Evolutionary conservation across 495 filamentous ascomycete species (phyloP), one percentile per base, ranked within the genome.

Genomic region (Aspergillus heteromorphus): DNA sequence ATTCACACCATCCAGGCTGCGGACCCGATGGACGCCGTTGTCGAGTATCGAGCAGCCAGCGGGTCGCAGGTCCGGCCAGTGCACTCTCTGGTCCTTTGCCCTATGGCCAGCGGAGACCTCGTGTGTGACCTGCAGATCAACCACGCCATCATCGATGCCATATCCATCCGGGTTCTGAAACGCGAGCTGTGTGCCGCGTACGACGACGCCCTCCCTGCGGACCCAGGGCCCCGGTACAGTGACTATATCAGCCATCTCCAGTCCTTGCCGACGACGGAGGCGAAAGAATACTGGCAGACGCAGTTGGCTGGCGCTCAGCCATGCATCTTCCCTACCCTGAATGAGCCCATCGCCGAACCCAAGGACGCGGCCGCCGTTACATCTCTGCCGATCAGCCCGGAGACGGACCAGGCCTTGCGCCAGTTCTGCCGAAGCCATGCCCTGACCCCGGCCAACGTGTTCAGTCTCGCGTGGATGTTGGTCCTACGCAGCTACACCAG

Each of bases 381-480:
- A 34, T 18, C 19, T 2, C 18, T 29, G 6, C 9, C 29, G 1
- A 38, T 50, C 19, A 3, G 23, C 23, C 23, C 7, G 23, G 23
- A 27, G 23, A 27, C 23, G 7, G 23, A 27, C 23, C 3, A 41
- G 34, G 41, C 41, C 14, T n/a, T 67, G n/a, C 56, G 56, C 1
- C 36, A 51, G 2, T 67, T 69, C 56, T 66, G 68, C 53, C 45
- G 52, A 9, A 16, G 47, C 40, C 49, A 60, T 8, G 38, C 49
- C 20, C 48, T 68, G 38, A 70, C 69, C 2, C 4, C 50, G 6
- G 19, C 54, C n/a, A 57, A 61, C 9, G 25, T 71, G 21, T 58
- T 74, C 47, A 68, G 77, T 31, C 56, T 73, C n/a, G 73, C 65
- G 11, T 79, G 77, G 77, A 67, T 63, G 9, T 31, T 79, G 3